These are phyloP conservation scores for Colletotrichum cereale DNA, from an alignment of 2,329 filamentous ascomycete species.

Conservation along the genomic window DNA sequence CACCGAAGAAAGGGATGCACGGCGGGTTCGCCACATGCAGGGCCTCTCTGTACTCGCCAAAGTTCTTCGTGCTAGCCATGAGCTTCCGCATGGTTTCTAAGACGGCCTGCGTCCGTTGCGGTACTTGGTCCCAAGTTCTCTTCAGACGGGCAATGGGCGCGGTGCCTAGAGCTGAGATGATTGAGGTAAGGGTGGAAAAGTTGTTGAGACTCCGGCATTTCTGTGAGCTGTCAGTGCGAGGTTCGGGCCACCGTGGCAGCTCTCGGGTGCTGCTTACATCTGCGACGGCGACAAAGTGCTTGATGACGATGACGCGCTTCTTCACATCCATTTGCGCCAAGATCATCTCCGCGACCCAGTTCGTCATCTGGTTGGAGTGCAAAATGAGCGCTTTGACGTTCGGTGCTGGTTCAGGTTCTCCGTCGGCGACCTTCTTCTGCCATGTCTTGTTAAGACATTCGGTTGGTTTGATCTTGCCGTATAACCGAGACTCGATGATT, in stretches of 20 bases:
- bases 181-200: constrained; percentile 96
- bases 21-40: constrained; percentile 94
- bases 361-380: constrained; percentile 98
- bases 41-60: constrained; percentile 94
- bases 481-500: constrained; percentile 94
- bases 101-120: constrained; percentile 81
- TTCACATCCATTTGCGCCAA: constrained; percentile 93
- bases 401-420: constrained; percentile 85
- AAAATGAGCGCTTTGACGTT: constrained; percentile 97
- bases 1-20: constrained; percentile 98
- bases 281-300: constrained; percentile 96
- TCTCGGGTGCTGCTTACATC: constrained; percentile 74
- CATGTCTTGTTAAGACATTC: constrained; percentile 99
- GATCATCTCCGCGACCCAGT: constrained; percentile 99
- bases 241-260: background rate
- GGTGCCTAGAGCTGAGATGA: constrained; percentile 94
- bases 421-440: constrained; percentile 92
- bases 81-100: constrained; percentile 93
- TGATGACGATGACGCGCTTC: constrained; percentile 96
- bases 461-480: constrained; percentile 94
- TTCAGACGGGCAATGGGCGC: constrained; percentile 94
- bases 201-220: constrained; percentile 97
- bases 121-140: constrained; percentile 94
- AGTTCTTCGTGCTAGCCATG: constrained; percentile 98
- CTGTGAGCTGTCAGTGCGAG: constrained; percentile 59